These are phyloP conservation scores for Plasmodium knowlesi DNA, from an alignment of 169 alveolate species.

Conservation along the genomic window DNA sequence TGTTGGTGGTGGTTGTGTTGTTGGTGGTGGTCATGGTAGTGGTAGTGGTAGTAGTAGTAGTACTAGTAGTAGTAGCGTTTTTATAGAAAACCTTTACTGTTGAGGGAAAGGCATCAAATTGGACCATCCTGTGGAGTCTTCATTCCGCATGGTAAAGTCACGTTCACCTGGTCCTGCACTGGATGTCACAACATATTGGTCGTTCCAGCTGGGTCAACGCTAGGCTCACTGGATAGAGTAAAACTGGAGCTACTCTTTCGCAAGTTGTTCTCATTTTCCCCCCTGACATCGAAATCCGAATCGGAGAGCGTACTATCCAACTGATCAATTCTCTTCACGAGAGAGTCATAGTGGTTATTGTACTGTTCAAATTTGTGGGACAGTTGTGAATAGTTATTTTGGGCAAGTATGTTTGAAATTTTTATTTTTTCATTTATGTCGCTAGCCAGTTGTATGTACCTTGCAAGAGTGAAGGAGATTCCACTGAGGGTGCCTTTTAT, in stretches of 20 bases:
- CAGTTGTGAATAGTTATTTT: background rate
- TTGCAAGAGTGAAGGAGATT: conserved; percentile 21
- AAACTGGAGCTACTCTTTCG: background rate
- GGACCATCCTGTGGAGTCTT: background rate
- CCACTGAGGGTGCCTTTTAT: conserved; percentile 18
- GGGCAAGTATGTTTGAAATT: conserved; percentile 46
- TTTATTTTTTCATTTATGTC: conserved; percentile 75
- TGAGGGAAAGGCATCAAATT: background rate
- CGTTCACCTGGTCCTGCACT: background rate
- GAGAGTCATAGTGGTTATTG: background rate
- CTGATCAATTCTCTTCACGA: conserved; percentile 7
- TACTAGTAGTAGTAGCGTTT: background rate
- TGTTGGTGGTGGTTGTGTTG: too few relatives aligned
- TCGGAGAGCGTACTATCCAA: background rate
- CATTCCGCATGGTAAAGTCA: background rate
- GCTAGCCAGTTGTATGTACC: conserved; percentile 34
- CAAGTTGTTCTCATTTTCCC: background rate
- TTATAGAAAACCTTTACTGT: background rate
- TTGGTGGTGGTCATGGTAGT: too few relatives aligned
- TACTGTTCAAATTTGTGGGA: conserved; percentile 13
- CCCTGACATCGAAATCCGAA: background rate
- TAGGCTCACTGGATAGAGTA: background rate
- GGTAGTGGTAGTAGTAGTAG: too few relatives aligned
- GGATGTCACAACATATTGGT: background rate
- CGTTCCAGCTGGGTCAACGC: background rate